Conservation (phyloP, 164 flowering plant genomes). For the Paratinospora sagittata region DNA sequence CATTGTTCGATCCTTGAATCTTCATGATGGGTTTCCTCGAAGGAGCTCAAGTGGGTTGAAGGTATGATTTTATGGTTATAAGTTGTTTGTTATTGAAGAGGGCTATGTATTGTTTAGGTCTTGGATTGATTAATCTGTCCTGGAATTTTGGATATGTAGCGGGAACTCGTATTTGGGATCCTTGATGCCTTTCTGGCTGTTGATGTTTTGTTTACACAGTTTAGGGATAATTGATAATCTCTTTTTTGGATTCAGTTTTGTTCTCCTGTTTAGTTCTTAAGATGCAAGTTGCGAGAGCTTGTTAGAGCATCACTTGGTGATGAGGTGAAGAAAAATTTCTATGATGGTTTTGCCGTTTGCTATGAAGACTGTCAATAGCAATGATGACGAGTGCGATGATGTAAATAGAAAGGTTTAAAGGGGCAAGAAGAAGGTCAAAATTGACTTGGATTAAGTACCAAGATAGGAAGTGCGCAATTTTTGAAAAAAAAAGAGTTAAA, state of each 20-base stretch:
- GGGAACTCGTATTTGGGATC: not conserved
- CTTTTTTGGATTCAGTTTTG: not conserved
- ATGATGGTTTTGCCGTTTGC: not conserved
- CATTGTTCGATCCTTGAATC: conserved; percentile 36
- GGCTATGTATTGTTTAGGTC: not conserved
- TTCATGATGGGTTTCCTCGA: conserved; percentile 22
- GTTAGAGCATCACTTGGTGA: not conserved
- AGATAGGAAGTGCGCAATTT: too few species aligned
- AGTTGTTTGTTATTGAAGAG: not conserved
- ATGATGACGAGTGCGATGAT: too few species aligned
- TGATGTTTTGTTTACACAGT: not conserved
- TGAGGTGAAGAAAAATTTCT: not conserved
- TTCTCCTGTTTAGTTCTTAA: too few species aligned
- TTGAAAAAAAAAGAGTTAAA: too few species aligned
- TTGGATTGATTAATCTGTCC: not conserved
- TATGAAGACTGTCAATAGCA: not conserved
- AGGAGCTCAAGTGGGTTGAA: conserved; percentile 19
- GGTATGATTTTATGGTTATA: conserved; percentile 32
- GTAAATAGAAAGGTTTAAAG: too few species aligned
- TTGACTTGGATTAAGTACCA: too few species aligned
- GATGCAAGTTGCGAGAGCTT: too few species aligned
- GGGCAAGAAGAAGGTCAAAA: too few species aligned
- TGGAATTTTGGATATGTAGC: not conserved
- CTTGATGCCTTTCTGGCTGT: not conserved
- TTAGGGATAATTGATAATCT: not conserved